phyloP scores from a whole-genome alignment of 2,329 filamentous ascomycete species.

The Elsinoe arachidis region DNA sequence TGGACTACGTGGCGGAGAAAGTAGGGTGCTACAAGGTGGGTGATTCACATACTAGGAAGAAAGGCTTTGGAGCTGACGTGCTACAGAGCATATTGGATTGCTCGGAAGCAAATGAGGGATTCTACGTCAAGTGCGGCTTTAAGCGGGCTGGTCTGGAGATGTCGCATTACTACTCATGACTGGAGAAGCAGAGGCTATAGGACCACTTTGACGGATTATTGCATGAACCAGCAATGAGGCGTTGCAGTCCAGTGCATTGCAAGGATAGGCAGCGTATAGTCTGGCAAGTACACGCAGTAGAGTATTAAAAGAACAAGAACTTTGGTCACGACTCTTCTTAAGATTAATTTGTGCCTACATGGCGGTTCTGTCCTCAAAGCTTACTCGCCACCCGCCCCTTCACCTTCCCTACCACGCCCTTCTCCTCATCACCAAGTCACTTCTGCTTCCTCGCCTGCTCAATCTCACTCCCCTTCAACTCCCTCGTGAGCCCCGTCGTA shows the following conservation, averaged over 20 bases:
- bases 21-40: slow-evolving; percentile 83
- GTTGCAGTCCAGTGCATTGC: not conserved
- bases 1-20: slow-evolving; percentile 79
- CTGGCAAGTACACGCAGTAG: not conserved
- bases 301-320: not conserved
- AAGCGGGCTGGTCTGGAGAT: slow-evolving; percentile 87
- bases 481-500: slow-evolving; percentile 25
- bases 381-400: not conserved
- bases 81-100: slow-evolving; percentile 82
- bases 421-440: not conserved
- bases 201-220: not conserved
- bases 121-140: slow-evolving; percentile 97
- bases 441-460: slow-evolving; percentile 21
- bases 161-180: slow-evolving; percentile 70
- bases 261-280: not conserved
- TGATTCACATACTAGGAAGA: slow-evolving; percentile 10
- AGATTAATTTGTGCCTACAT: not conserved
- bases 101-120: slow-evolving; percentile 90
- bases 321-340: not conserved
- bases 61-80: not conserved
- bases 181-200: not conserved
- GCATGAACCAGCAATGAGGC: not conserved
- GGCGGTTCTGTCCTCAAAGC: not conserved
- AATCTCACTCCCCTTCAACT: slow-evolving; percentile 28
- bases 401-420: not conserved